Base-by-base conservation (phyloP, 306 rosid species). In the Quercus wislizeni region DNA sequence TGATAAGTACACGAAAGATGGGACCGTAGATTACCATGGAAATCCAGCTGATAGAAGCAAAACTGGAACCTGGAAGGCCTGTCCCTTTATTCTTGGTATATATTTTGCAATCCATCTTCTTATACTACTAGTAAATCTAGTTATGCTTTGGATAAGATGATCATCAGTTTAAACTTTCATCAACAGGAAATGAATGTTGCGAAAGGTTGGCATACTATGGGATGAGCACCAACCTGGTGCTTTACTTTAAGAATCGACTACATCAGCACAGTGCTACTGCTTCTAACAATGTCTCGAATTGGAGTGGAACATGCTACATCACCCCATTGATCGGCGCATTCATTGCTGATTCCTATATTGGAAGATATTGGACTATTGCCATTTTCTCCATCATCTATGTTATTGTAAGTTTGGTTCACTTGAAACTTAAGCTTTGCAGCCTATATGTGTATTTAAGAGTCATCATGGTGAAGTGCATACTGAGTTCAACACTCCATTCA, bases 31-130 rank as follows among this genome's bases (percentile, higher is more conserved):
- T 78, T 59, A 43, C 77, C 76, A 0, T 7, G 94, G 94, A 76
- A 87, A 91, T 74, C 92, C 92, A 18, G 96, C 97, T 31, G 86
- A 86, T 69, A 93, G 74, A 68, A 85, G 46, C 2, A 12, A 71
- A 82, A 93, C 97, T 30, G 97, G 97, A 81, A 89, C 96, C 69
- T 93, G 97, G 97, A 91, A 71, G 76, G 97, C 97, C 35, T 93
- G 97, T 76, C 94, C 92, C 51, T 93, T 80, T 81, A 93, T 93
- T 76, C 79, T 93, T 77, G 97, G 97, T 46, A 38, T 38, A 38
- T 91, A 83, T 33, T 75, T 2, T 70, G 9, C 67, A 35, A 18
- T 72, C 56, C 64, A 41, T 52, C 23, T 80, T n/a, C 5, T 61
- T 25, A 11, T 43, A 52, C 2, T 62, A 27, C 9, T 11, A 14